These are phyloP conservation scores for Hyphochytrium catenoides DNA, from an alignment of 352 stramenopile genomes.

Conservation along the genomic window DNA sequence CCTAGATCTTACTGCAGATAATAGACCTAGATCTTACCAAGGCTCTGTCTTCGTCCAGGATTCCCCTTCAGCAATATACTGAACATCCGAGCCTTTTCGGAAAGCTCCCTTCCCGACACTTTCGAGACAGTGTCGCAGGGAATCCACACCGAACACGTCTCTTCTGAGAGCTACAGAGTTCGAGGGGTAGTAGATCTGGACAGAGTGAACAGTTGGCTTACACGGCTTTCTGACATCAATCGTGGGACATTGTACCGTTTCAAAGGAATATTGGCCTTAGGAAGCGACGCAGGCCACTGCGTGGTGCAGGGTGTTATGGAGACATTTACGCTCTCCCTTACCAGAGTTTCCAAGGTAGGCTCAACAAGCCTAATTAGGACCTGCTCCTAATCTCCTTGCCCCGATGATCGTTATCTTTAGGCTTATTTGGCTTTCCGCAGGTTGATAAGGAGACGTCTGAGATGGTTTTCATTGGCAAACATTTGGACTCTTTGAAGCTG, in stretches of 20 bases:
- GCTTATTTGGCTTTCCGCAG: too few relatives aligned
- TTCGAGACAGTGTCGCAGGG: conserved; percentile 37
- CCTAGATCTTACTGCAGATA: conserved; percentile 5
- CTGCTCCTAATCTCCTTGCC: too few relatives aligned
- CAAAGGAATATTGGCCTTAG: conserved; percentile 30
- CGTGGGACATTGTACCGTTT: conserved; percentile 18
- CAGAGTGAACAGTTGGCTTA: not conserved
- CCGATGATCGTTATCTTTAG: too few relatives aligned
- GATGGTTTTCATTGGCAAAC: conserved; percentile 32
- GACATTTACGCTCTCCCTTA: conserved; percentile 39
- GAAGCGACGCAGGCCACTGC: conserved; percentile 19
- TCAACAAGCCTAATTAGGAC: conserved; percentile 12
- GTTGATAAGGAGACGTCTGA: conserved; percentile 19
- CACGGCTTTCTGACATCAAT: conserved; percentile 13
- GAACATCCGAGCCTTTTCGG: conserved; percentile 16
- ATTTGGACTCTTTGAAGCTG: conserved; percentile 18
- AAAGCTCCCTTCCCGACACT: conserved; percentile 8
- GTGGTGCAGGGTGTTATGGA: conserved; percentile 38
- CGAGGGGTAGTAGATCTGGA: not conserved
- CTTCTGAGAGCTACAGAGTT: conserved; percentile 22
- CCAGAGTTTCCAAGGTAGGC: too few relatives aligned
- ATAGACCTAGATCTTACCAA: conserved; percentile 25
- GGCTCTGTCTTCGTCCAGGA: conserved; percentile 22
- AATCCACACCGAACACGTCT: conserved; percentile 9
- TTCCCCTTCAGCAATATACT: conserved; percentile 26